phyloP scores from a whole-genome alignment of 768 basidiomycete genomes.

The Mycena chlorophos region DNA sequence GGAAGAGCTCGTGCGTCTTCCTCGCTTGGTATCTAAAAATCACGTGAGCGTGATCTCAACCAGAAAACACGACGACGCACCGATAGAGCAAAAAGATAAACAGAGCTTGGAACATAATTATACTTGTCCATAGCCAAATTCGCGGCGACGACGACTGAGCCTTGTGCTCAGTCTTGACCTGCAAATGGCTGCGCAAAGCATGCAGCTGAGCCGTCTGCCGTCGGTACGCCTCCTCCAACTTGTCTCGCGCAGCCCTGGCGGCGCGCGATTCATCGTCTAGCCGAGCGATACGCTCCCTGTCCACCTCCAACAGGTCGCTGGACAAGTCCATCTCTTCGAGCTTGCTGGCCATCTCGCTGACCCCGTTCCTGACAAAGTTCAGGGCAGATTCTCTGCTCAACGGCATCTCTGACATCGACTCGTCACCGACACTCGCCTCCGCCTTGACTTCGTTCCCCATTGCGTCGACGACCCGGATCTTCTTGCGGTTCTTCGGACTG shows the following conservation, averaged over 20 bases:
- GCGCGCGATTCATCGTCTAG: constrained; percentile 54
- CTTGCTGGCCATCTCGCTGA: constrained; percentile 56
- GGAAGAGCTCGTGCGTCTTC: constrained; percentile 57
- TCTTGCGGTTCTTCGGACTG: constrained; percentile 28
- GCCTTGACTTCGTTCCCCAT: constrained; percentile 61
- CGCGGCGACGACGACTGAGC: constrained; percentile 5
- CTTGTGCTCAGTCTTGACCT: constrained; percentile 25
- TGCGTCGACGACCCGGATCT: constrained; percentile 64
- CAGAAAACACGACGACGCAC: constrained; percentile 1
- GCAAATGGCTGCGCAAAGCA: constrained; percentile 34
- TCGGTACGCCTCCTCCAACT: constrained; percentile 35
- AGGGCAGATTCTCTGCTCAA: constrained; percentile 53
- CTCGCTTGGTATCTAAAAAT: constrained; percentile 44
- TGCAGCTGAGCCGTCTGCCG: constrained; percentile 42
- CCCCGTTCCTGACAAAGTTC: constrained; percentile 54
- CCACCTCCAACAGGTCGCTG: constrained; percentile 34
- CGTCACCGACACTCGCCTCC: constrained; percentile 23
- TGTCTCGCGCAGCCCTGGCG: constrained; percentile 51
- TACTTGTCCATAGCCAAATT: constrained; percentile 16
- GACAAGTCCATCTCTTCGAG: constrained; percentile 62
- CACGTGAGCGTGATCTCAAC: not conserved
- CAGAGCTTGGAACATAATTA: constrained; percentile 17
- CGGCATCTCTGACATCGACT: constrained; percentile 20
- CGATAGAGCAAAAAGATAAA: constrained; percentile 15
- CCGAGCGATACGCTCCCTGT: constrained; percentile 48